phyloP scores from a whole-genome alignment of 192 early-diverging fungal genomes.

The Lobosporangium transversale region DNA sequence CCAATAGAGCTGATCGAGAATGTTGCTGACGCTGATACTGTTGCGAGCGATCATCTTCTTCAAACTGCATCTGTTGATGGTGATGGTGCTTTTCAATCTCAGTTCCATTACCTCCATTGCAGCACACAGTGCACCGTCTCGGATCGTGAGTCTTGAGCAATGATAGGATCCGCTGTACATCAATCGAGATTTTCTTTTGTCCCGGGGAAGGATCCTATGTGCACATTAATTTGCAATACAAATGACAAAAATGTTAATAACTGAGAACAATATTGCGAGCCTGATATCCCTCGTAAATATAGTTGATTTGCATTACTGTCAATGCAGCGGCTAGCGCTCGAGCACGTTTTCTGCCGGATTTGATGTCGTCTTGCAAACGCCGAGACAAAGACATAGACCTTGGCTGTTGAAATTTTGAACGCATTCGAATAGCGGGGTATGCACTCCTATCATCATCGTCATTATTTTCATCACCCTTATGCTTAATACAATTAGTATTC shows the following conservation, averaged over 20 bases:
- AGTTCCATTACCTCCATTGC: conserved; percentile 20
- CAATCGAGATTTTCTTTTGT: conserved; percentile 33
- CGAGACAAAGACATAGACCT: background rate
- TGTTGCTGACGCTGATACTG: conserved; percentile 4
- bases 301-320: conserved; percentile 7
- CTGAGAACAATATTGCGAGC: background rate
- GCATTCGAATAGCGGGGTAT: conserved; percentile 3
- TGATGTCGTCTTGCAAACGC: background rate
- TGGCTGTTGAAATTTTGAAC: background rate
- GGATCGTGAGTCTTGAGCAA: conserved; percentile 40
- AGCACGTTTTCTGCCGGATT: background rate
- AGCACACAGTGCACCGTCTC: conserved; percentile 38
- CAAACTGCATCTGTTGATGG: too few species aligned
- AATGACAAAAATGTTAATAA: background rate
- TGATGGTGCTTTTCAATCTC: too few species aligned
- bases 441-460: too few species aligned
- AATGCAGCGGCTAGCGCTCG: conserved; percentile 9
- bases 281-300: background rate
- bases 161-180: conserved; percentile 29
- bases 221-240: background rate
- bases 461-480: too few species aligned
- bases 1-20: background rate
- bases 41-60: too few species aligned
- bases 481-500: too few species aligned
- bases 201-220: conserved; percentile 1